Percentiles rank a stretch among this genome's conserved stretches.
Evolutionary conservation across 2,329 filamentous ascomycete species (phyloP).

Genomic region (Trichoderma atrobrunneum): DNA sequence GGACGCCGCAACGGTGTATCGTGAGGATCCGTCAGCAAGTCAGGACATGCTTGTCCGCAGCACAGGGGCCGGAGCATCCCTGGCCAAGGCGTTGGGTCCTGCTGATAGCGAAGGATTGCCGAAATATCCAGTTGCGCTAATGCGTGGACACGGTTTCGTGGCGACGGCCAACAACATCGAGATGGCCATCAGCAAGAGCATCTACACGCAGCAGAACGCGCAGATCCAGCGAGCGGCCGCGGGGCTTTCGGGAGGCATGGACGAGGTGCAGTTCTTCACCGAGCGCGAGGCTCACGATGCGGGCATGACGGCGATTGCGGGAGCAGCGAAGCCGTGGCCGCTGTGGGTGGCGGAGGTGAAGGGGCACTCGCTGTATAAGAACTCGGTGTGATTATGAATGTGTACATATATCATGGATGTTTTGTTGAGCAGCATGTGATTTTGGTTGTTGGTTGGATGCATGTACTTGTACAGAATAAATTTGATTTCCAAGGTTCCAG

Average conservation of each 20-base stretch:
- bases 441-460: not conserved
- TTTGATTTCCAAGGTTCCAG: not conserved
- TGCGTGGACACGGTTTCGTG: conserved; percentile 13
- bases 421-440: not conserved
- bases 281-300: conserved; percentile 9
- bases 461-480: not conserved
- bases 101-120: not conserved
- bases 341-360: conserved; percentile 14
- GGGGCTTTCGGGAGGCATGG: not conserved
- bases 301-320: not conserved
- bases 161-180: conserved; percentile 8
- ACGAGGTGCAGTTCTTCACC: not conserved
- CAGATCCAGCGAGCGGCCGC: not conserved
- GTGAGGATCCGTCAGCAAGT: not conserved
- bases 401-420: too few species aligned
- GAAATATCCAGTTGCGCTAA: not conserved
- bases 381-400: not conserved
- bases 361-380: conserved; percentile 1
- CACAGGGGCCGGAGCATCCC: not conserved
- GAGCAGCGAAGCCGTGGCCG: conserved; percentile 14
- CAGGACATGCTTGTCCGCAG: conserved; percentile 6
- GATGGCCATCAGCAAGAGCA: conserved; percentile 10
- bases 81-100: conserved; percentile 1
- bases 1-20: conserved; percentile 3
- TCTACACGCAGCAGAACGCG: conserved; percentile 13